Evolutionary conservation across 495 filamentous ascomycete genomes (phyloP), one percentile per base, ranked within the genome.

Genomic region (Monascus purpureus): DNA sequence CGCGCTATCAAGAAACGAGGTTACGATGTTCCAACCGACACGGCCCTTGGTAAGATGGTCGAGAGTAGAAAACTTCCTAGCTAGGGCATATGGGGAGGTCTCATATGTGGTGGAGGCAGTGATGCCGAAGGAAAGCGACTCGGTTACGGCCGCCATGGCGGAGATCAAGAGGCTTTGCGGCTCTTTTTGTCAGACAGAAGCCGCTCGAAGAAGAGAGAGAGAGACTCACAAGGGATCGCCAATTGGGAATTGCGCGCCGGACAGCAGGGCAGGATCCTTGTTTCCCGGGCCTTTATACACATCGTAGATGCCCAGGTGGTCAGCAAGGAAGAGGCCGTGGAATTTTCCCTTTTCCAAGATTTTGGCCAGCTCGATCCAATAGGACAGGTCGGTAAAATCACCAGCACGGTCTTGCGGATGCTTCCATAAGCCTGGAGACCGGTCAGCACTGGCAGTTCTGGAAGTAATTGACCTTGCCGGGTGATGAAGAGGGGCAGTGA

Each of bases 11-110:
- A 80, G 56, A 46, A 78, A 80, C 31, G 63, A 63, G 0, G 75
- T 79, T 0, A 81, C 76, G 28, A 81, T 72, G 49, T 80, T 78
- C 75, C 73, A 77, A 6, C 68, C 72, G 18, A 76, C 38, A n/a
- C 73, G 65, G 5, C 75, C 76, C 29, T 70, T 67, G 17, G 61
- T 70, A 11, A 82, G 57, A 47, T 80, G 76, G 34, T 82, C 77
- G 8, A 79, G 57, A 0, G 76, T 82, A 1, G 70, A 70, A 31
- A 82, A 56, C 13, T 75, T 60, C 14, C 75, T 57, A 2, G 76
- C 76, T 11, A 80, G 61, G 33, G 75, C 70, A 38, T 77, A 82
- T 8, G 77, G 76, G 8, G 43, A 34, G 34, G 70, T 60, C 35
- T 80, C 77, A 40, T 80, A 80, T 1, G 73, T 80, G 8, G 59